Base-by-base conservation (phyloP, 2,329 filamentous ascomycete species). In the Beauveria asiatica region DNA sequence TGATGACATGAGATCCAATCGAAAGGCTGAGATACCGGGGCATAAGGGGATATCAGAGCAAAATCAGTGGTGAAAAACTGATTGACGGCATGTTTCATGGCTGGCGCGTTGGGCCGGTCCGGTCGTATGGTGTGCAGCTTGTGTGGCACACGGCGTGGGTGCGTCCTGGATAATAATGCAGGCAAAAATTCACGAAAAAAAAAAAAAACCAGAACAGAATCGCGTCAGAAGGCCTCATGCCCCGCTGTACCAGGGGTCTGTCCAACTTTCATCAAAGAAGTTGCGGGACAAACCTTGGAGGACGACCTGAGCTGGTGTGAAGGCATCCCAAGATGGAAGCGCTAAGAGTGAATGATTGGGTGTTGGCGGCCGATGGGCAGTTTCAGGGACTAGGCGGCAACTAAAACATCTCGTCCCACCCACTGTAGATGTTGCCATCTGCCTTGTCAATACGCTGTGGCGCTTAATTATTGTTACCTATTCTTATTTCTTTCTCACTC, bases 71-170 rank as follows among this genome's bases (percentile, higher is more conserved):
- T 48, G 42, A 44, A 56, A 59, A 57, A 37, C 19, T 49, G 30
- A 55, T 58, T 49, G 52, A 48, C 25, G 55, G 41, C 61, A 37
- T 64, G 67, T 68, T 65, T 68, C 68, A 68, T 64, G 64, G 68
- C 49, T 65, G 42, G 62, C n/a, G 60, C 62, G 60, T 63, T 44
- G 61, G 67, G 66, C 63, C 66, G 44, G 58, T 42, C 63, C 66
- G 44, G 58, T 42, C 41, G 61, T 57, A 65, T 59, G 50, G 56
- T 59, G 37, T 52, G 56, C 9, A 30, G 56, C 27, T 13, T 21
- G 23, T 39, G 30, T 49, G 27, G 44, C 19, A 25, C 54, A 27
- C 39, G 16, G 23, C 10, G 27, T 13, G 44, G 13, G 33, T 42
- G 44, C 33, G 33, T 37, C 33, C 33, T 37, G 4, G 33, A 13